Evolutionary conservation across 2,329 filamentous ascomycete genomes (phyloP), one percentile per base, ranked within the genome.

Genomic region (Colletotrichum trifolii): DNA sequence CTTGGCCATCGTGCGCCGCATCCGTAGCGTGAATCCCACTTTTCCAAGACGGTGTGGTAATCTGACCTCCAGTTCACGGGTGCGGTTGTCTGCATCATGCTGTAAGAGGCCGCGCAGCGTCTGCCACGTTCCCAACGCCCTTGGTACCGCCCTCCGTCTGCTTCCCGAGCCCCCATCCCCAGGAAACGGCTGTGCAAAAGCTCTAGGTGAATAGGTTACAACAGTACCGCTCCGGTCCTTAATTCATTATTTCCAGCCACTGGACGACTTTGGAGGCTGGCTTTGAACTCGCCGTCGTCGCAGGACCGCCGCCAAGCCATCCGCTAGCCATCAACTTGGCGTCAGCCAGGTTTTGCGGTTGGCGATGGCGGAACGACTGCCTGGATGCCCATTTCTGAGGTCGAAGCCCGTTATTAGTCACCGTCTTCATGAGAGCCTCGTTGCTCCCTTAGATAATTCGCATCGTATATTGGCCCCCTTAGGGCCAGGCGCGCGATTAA

Each of bases 241-340:
- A 25, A 5, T 35, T 53, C 46, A 35, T 17, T 25, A 11, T 25
- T 13, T 47, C 40, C 36, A 59, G 54, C 55, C 36, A 63, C 42
- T n/a, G 36, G 15, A 25, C 15, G 36, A 25, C 17, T 17, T 39
- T 48, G 17, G 38, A 49, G 38, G 17, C 35, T 48, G 33, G 43
- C 50, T 43, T 55, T 40, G 55, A 56, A 12, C 9, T 54, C 36
- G 48, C 43, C 42, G 33, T 33, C 45, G 60, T 60, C 60, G 60
- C 38, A 54, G 15, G 38, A 36, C 42, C 33, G 39, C 48, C 36
- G 54, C 34, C 35, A 47, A 40, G 36, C 49, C 42, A 49, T 15
- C 42, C 11, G 43, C 55, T 64, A 47, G 54, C 15, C 47, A 46
- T 36, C n/a, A 60, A 59, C 25, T 12, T 13, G 13, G 10, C n/a